Conservation (phyloP, 345 rosid species). For the Populus alba region DNA sequence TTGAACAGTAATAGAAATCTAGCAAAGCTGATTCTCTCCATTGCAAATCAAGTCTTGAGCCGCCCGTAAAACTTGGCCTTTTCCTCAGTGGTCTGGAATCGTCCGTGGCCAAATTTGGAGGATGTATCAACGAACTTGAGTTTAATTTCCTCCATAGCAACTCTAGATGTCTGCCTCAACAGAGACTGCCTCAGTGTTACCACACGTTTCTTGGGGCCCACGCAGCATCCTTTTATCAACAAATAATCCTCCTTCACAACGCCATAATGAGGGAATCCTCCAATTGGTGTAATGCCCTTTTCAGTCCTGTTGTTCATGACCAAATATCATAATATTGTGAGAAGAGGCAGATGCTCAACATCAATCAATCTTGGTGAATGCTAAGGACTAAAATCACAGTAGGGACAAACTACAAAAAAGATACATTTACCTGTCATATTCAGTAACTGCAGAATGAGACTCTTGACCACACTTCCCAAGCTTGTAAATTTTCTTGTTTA, state of each 20-base stretch:
- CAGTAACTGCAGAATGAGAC: slow-evolving; percentile 62
- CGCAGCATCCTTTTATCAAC: slow-evolving; percentile 80
- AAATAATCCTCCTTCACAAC: slow-evolving; percentile 65
- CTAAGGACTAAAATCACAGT: too few species aligned
- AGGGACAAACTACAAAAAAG: background rate
- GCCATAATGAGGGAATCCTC: slow-evolving; percentile 86
- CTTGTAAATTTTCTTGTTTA: slow-evolving; percentile 83
- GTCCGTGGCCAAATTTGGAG: slow-evolving; percentile 70
- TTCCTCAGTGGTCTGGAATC: slow-evolving; percentile 68
- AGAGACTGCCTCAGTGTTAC: slow-evolving; percentile 69
- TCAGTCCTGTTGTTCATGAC: slow-evolving; percentile 50
- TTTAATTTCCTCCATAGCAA: slow-evolving; percentile 65
- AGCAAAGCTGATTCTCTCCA: too few species aligned
- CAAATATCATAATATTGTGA: too few species aligned
- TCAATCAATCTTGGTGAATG: background rate
- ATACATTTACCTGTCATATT: slow-evolving; percentile 58
- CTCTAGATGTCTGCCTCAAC: slow-evolving; percentile 66
- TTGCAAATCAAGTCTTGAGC: slow-evolving; percentile 41
- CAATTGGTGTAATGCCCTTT: slow-evolving; percentile 73
- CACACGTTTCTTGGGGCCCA: slow-evolving; percentile 87
- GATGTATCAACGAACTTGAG: slow-evolving; percentile 75
- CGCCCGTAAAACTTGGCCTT: slow-evolving; percentile 59
- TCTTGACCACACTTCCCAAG: slow-evolving; percentile 69
- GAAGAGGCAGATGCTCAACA: too few species aligned
- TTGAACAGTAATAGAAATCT: too few species aligned